Conservation (phyloP, 1,284 basidiomycete species). For the Apiotrichum gamsii region DNA sequence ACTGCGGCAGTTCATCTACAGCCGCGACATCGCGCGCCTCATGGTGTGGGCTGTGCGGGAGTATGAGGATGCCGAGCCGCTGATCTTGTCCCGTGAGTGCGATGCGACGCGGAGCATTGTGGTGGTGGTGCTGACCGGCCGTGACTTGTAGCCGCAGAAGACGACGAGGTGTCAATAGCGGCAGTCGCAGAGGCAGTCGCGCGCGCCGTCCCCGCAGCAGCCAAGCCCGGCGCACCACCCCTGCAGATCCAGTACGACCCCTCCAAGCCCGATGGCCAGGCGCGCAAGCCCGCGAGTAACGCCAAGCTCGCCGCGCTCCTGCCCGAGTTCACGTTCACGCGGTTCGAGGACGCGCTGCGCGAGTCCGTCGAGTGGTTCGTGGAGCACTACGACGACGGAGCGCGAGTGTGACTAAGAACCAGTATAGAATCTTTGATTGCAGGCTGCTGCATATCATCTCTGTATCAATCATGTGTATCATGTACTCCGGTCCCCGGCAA, state of each 20-base stretch:
- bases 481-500: too few species aligned
- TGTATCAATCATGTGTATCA: too few species aligned
- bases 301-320: constrained; percentile 66
- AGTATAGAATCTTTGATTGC: too few species aligned
- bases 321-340: constrained; percentile 67
- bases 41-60: constrained; percentile 86
- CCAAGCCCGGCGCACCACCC: constrained; percentile 46
- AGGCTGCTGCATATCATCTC: too few species aligned
- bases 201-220: constrained; percentile 56
- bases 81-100: constrained; percentile 72
- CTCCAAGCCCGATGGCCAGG: constrained; percentile 67
- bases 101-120: not conserved
- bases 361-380: constrained; percentile 73
- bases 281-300: constrained; percentile 89
- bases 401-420: too few species aligned
- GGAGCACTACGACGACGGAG: constrained; percentile 56
- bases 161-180: constrained; percentile 83
- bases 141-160: constrained; percentile 49
- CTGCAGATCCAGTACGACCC: constrained; percentile 45
- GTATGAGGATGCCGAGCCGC: constrained; percentile 78
- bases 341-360: constrained; percentile 67
- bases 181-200: constrained; percentile 77
- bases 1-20: constrained; percentile 87
- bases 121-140: not conserved
- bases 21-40: constrained; percentile 81